phyloP scores from a whole-genome alignment of 2,329 filamentous ascomycete genomes.

The Ophiostoma pallidulum region DNA sequence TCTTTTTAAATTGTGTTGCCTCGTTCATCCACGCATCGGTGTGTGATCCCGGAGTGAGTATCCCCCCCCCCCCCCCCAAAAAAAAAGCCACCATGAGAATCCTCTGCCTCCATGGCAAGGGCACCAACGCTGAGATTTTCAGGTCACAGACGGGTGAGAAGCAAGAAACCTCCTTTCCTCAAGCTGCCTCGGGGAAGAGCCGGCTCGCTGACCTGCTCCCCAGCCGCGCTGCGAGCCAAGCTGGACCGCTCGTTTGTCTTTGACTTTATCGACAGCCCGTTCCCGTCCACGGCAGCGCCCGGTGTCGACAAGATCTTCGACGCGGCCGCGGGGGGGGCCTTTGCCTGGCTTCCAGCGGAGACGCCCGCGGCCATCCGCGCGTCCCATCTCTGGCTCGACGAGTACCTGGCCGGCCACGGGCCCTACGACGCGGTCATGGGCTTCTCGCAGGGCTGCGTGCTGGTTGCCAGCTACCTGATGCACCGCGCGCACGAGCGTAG shows the following conservation, averaged over 20 bases:
- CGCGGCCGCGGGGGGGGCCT: constrained; percentile 21
- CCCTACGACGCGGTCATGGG: constrained; percentile 29
- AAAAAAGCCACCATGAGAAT: constrained; percentile 24
- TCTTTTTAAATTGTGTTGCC: background rate
- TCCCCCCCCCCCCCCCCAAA: too few species aligned
- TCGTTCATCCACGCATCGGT: too few species aligned
- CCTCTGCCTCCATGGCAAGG: constrained; percentile 30
- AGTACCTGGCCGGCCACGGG: constrained; percentile 24
- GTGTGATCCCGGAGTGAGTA: too few species aligned
- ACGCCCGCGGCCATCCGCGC: constrained; percentile 24
- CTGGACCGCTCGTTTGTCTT: constrained; percentile 24
- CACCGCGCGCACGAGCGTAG: constrained; percentile 29
- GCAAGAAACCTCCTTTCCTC: background rate
- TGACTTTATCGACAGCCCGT: constrained; percentile 28
- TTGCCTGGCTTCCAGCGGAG: constrained; percentile 23
- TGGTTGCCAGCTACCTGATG: constrained; percentile 31
- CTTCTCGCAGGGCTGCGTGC: constrained; percentile 31
- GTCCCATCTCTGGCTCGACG: constrained; percentile 28
- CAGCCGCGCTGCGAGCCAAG: constrained; percentile 27
- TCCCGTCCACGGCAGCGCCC: constrained; percentile 23
- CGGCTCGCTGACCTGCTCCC: background rate
- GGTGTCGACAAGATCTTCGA: constrained; percentile 26
- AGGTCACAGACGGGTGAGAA: constrained; percentile 29
- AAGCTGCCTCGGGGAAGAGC: background rate
- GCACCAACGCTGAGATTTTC: constrained; percentile 29